Percentiles rank a stretch among this genome's conserved stretches.
phyloP scores from a whole-genome alignment of 148 eudicot species.

The Vaccinium macrocarpon region DNA sequence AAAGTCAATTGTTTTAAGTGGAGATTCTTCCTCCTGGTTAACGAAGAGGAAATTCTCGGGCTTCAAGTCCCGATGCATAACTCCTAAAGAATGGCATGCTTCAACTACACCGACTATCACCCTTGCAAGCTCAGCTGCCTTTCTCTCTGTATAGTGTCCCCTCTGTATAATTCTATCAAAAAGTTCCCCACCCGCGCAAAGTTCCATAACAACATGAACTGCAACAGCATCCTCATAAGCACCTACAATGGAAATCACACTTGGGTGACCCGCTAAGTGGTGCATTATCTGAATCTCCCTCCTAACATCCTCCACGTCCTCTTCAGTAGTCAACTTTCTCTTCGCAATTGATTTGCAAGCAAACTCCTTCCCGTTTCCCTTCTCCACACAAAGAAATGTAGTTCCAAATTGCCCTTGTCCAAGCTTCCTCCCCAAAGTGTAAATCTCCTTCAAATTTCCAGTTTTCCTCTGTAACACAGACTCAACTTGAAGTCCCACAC shows the following conservation, averaged over 20 bases:
- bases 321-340: slow-evolving; percentile 48
- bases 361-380: slow-evolving; percentile 35
- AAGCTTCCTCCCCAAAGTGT: slow-evolving; percentile 43
- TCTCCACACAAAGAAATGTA: slow-evolving; percentile 46
- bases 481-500: slow-evolving; percentile 43
- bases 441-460: slow-evolving; percentile 44
- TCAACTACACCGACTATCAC: slow-evolving; percentile 53
- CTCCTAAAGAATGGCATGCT: slow-evolving; percentile 60
- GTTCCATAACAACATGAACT: slow-evolving; percentile 58
- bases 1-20: slow-evolving; percentile 56
- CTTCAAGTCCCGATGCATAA: slow-evolving; percentile 58
- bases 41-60: slow-evolving; percentile 59
- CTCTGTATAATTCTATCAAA: slow-evolving; percentile 57
- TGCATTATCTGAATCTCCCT: slow-evolving; percentile 67
- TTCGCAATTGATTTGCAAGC: slow-evolving; percentile 61
- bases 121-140: slow-evolving; percentile 61
- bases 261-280: slow-evolving; percentile 54
- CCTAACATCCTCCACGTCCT: slow-evolving; percentile 63
- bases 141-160: slow-evolving; percentile 50
- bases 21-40: slow-evolving; percentile 46
- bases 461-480: slow-evolving; percentile 52
- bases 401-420: slow-evolving; percentile 67
- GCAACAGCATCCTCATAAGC: slow-evolving; percentile 62
- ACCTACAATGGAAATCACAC: slow-evolving; percentile 44
- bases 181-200: slow-evolving; percentile 58